Conservation (phyloP, 1,284 basidiomycete genomes). For the Rhodotorula mucilaginosa region DNA sequence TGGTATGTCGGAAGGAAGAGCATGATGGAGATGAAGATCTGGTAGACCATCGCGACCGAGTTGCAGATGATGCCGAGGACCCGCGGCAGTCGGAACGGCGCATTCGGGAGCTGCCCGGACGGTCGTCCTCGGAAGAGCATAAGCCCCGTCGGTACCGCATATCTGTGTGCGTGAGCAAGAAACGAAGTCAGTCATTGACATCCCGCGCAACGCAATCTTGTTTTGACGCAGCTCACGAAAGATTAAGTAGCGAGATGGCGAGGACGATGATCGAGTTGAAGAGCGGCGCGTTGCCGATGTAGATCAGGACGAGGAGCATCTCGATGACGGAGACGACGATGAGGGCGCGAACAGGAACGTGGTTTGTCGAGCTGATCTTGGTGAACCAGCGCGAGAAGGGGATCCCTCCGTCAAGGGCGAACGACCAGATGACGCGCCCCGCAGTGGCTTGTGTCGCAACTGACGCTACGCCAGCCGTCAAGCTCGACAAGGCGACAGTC, state of each 20-base stretch:
- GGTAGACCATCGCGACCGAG: neutral
- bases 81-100: slow-evolving; percentile 7
- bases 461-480: neutral
- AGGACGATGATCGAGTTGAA: slow-evolving; percentile 10
- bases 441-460: neutral
- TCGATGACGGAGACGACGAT: neutral
- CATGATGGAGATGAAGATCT: slow-evolving; percentile 12
- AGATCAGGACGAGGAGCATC: slow-evolving; percentile 8
- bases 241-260: slow-evolving; percentile 11
- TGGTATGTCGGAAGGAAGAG: slow-evolving; percentile 11
- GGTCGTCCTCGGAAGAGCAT: slow-evolving; percentile 16
- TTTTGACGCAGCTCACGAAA: neutral
- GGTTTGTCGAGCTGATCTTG: neutral
- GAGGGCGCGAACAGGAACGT: slow-evolving; percentile 9
- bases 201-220: no score
- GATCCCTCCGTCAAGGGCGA: slow-evolving; percentile 14
- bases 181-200: no score
- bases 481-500: neutral
- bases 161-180: neutral
- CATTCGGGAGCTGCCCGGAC: neutral
- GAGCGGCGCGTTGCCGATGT: slow-evolving; percentile 8
- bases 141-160: slow-evolving; percentile 9
- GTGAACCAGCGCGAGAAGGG: slow-evolving; percentile 4
- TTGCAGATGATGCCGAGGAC: slow-evolving; percentile 2
- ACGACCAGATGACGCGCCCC: slow-evolving; percentile 3